Percentiles rank a stretch among this genome's conserved stretches.
These are phyloP conservation scores for Aspergillus uvarum DNA, from an alignment of 2,329 filamentous ascomycete species.

Conservation along the genomic window DNA sequence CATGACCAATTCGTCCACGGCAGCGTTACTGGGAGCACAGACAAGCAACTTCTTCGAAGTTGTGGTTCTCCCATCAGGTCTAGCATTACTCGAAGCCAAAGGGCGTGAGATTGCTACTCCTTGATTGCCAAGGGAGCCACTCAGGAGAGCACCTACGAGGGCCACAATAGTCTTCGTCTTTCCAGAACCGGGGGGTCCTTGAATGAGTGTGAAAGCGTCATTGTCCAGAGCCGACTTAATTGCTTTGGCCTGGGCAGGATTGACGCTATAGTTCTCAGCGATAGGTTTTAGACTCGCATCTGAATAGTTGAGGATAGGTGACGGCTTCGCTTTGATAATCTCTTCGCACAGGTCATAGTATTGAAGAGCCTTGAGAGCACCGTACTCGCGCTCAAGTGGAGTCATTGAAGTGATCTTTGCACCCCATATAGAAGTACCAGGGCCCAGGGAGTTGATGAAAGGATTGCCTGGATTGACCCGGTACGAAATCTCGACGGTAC, in stretches of 20 bases:
- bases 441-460: conserved; percentile 64
- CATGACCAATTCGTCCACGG: conserved; percentile 92
- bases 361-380: conserved; percentile 82
- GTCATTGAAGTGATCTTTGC: conserved; percentile 90
- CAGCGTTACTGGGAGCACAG: conserved; percentile 97
- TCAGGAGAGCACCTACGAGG: conserved; percentile 85
- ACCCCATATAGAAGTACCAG: conserved; percentile 68
- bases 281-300: conserved; percentile 69
- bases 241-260: conserved; percentile 84
- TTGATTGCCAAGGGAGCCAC: conserved; percentile 53
- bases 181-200: conserved; percentile 92
- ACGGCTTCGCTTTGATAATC: conserved; percentile 84
- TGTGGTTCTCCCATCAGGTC: conserved; percentile 35
- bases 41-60: conserved; percentile 82
- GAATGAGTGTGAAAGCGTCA: conserved; percentile 93
- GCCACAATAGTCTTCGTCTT: conserved; percentile 98
- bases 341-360: conserved; percentile 97
- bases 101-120: conserved; percentile 51
- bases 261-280: conserved; percentile 77
- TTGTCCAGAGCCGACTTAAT: conserved; percentile 92
- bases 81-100: conserved; percentile 36
- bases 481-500: conserved; percentile 79
- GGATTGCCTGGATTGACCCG: conserved; percentile 70
- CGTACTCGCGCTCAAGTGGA: conserved; percentile 92
- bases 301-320: conserved; percentile 78